phyloP scores from a whole-genome alignment of 2,329 filamentous ascomycete genomes.

The Nectriaceae sp. region DNA sequence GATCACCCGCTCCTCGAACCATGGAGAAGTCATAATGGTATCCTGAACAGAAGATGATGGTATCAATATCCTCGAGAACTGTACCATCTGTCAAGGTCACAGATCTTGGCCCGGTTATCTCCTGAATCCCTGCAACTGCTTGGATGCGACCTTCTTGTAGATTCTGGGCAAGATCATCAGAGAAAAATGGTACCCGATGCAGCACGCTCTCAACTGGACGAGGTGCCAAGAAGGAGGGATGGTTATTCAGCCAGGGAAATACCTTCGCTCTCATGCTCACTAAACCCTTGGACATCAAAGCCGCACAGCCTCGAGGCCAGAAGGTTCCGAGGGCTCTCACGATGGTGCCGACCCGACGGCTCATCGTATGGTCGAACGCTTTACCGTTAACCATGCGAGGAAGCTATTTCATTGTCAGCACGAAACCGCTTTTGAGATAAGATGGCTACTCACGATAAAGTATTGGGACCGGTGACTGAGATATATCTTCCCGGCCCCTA shows the following conservation, averaged over 20 bases:
- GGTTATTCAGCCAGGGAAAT: conserved; percentile 19
- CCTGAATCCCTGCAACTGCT: conserved; percentile 28
- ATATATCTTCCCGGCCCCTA: conserved; percentile 39
- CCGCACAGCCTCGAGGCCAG: conserved; percentile 11
- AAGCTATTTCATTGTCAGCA: conserved; percentile 20
- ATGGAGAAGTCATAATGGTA: conserved; percentile 33
- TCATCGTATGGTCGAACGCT: conserved; percentile 36
- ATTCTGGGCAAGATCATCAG: conserved; percentile 29
- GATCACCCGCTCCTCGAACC: conserved; percentile 29
- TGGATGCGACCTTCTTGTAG: conserved; percentile 29
- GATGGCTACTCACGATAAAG: conserved; percentile 21
- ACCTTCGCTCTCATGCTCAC: conserved; percentile 16
- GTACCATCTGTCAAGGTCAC: conserved; percentile 31
- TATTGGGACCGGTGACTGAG: conserved; percentile 42
- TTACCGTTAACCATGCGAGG: conserved; percentile 33
- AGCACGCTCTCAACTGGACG: conserved; percentile 18
- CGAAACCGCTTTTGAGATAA: background rate
- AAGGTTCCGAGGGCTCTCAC: conserved; percentile 14
- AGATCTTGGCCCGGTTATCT: conserved; percentile 30
- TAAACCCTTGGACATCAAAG: conserved; percentile 21
- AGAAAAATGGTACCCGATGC: conserved; percentile 30
- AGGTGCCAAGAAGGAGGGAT: conserved; percentile 14
- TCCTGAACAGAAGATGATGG: conserved; percentile 35
- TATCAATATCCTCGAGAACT: conserved; percentile 34
- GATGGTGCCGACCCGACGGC: conserved; percentile 28